Percentiles rank a stretch among this genome's conserved stretches.
Evolutionary conservation across 2,329 filamentous ascomycete genomes (phyloP).

Genomic region (Rhynchosporium secalis): DNA sequence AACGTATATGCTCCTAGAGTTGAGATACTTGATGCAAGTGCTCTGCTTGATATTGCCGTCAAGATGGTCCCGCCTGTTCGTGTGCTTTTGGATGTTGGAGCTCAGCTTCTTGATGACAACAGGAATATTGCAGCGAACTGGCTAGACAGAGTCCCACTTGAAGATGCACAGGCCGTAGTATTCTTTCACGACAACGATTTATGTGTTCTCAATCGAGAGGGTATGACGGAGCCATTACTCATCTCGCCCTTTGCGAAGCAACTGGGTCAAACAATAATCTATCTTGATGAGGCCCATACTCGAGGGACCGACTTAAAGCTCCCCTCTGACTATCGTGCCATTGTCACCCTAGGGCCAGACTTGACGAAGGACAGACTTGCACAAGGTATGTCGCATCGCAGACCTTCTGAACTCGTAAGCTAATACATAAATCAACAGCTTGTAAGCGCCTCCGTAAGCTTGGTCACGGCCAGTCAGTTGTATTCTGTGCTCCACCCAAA

Average conservation of each 20-base stretch:
- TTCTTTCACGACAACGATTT: slow-evolving; percentile 62
- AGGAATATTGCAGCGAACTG: slow-evolving; percentile 52
- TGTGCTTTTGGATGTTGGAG: slow-evolving; percentile 71
- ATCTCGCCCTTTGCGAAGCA: slow-evolving; percentile 58
- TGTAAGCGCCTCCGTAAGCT: slow-evolving; percentile 73
- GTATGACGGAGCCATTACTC: slow-evolving; percentile 50
- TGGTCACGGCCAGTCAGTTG: slow-evolving; percentile 63
- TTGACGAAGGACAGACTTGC: slow-evolving; percentile 46
- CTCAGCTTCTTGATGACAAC: slow-evolving; percentile 67
- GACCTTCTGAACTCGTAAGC: not conserved
- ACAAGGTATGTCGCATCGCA: slow-evolving; percentile 13
- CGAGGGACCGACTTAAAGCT: slow-evolving; percentile 67
- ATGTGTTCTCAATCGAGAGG: slow-evolving; percentile 51
- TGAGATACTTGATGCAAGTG: slow-evolving; percentile 40
- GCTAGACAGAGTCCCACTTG: slow-evolving; percentile 43
- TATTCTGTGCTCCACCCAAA: slow-evolving; percentile 60
- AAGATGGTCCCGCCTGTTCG: slow-evolving; percentile 44
- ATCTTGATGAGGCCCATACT: slow-evolving; percentile 67
- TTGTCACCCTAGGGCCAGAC: slow-evolving; percentile 63
- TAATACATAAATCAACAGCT: slow-evolving; percentile 44
- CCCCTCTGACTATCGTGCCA: slow-evolving; percentile 58
- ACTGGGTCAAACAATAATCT: slow-evolving; percentile 43
- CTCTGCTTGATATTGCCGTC: slow-evolving; percentile 49
- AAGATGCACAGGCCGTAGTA: slow-evolving; percentile 48
- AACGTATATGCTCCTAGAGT: slow-evolving; percentile 27